Evolutionary conservation across 2,329 filamentous ascomycete genomes (phyloP).

Genomic region (Raffaelea arxii): DNA sequence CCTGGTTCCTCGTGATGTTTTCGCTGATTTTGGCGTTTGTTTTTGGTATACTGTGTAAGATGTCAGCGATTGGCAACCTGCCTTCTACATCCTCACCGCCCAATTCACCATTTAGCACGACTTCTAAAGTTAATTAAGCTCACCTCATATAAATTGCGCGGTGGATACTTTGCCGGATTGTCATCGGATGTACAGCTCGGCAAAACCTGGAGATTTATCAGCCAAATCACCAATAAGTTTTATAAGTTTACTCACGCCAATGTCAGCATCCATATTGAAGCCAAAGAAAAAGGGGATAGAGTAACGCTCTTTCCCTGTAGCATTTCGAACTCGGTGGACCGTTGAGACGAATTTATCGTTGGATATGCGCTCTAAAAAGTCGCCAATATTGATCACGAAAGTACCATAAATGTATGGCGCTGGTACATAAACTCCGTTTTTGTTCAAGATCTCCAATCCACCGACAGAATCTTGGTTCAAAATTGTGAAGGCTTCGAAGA

Average conservation of each 20-base stretch:
- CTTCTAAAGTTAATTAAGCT: too few relatives aligned
- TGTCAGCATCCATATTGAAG: slow-evolving; percentile 8
- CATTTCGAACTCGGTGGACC: slow-evolving; percentile 14
- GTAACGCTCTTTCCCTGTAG: slow-evolving; percentile 7
- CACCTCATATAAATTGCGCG: slow-evolving; percentile 1
- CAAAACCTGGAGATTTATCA: not conserved
- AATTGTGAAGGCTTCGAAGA: slow-evolving; percentile 21
- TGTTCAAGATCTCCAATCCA: slow-evolving; percentile 11
- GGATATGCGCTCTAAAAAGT: slow-evolving; percentile 13
- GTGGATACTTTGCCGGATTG: not conserved
- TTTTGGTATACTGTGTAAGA: not conserved
- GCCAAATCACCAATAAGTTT: not conserved
- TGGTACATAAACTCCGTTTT: slow-evolving; percentile 6
- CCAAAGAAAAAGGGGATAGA: slow-evolving; percentile 15
- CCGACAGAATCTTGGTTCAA: slow-evolving; percentile 12
- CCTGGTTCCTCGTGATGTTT: not conserved
- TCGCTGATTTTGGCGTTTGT: not conserved
- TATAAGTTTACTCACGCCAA: slow-evolving; percentile 1
- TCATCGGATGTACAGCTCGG: slow-evolving; percentile 3
- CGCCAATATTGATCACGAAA: slow-evolving; percentile 15
- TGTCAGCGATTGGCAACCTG: too few relatives aligned
- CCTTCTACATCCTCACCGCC: too few relatives aligned
- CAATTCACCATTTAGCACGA: too few relatives aligned
- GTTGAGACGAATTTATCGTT: slow-evolving; percentile 14
- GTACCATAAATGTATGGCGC: slow-evolving; percentile 8